These are phyloP conservation scores for Linum lewisii DNA, from an alignment of 345 rosid species.

Conservation along the genomic window DNA sequence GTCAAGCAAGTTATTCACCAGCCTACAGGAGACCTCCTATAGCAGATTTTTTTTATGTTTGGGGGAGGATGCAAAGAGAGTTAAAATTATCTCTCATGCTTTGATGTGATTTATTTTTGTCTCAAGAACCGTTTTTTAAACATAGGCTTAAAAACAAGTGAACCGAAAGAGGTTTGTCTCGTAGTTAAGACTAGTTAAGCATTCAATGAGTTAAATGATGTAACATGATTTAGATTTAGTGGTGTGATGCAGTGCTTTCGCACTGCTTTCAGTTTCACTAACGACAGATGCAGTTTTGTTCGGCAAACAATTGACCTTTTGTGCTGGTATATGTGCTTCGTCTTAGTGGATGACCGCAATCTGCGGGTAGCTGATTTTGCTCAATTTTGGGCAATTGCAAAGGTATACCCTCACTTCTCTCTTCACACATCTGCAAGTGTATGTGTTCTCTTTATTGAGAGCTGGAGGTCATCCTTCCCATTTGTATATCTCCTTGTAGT, in stretches of 20 bases:
- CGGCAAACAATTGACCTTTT: conserved; percentile 82
- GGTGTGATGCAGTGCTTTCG: conserved; percentile 63
- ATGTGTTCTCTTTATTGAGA: conserved; percentile 26
- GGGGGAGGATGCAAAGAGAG: background rate
- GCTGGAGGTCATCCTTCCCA: conserved; percentile 26
- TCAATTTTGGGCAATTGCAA: conserved; percentile 99
- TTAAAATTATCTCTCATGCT: background rate
- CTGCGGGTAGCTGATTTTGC: conserved; percentile 99
- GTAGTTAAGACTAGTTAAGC: conserved; percentile 19
- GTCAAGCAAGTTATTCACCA: background rate
- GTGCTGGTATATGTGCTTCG: conserved; percentile 93
- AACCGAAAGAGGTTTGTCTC: conserved; percentile 17
- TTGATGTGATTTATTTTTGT: background rate
- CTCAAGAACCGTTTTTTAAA: conserved; percentile 12
- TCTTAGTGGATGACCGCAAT: conserved; percentile 99
- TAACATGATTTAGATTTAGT: conserved; percentile 61
- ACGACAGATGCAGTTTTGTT: conserved; percentile 94
- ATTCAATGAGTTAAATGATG: conserved; percentile 30
- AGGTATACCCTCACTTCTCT: conserved; percentile 86
- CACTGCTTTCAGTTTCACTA: conserved; percentile 84
- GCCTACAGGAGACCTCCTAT: background rate
- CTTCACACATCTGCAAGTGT: conserved; percentile 35
- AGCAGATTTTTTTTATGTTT: background rate
- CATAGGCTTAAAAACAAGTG: conserved; percentile 22
- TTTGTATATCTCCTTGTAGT: conserved; percentile 16